Evolutionary conservation across 176 grass and related monocot species (phyloP), one percentile per base, ranked within the genome.

Genomic region (Lolium perenne): DNA sequence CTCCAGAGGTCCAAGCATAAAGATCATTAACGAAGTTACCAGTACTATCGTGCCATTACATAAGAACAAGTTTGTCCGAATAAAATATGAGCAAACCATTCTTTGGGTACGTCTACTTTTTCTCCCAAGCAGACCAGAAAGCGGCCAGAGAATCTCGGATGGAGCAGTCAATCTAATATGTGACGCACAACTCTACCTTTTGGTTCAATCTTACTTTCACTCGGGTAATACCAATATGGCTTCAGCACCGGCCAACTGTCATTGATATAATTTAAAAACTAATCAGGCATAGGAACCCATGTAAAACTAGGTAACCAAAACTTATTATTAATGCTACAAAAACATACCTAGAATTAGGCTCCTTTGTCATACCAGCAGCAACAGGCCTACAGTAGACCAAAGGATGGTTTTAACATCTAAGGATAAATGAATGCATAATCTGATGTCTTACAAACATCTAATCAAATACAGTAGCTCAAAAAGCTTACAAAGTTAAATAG

Each of bases 201-300:
- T 40, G 3, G 3, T 40, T 40, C 38, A 40, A 2, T 40, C 38
- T 40, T 40, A 40, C 5, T 32, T 71, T 45, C 38, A 10, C 21
- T 74, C 41, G 35, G 35, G 20, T 60, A 78, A 60, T 78, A 60
- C 54, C 76, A 78, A 59, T 41, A 15, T 43, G 56, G 35, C 54
- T 78, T 15, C 12, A 5, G 54, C 55, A 78, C 38, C 20, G 35
- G 55, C 35, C 76, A 78, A n/a, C 76, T 59, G 54, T 41, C 20
- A 40, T 59, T 78, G 5, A 43, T 43, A 60, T 40, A 40, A 40
- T 40, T 40, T 40, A 40, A 40, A 40, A 40, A 40, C 38, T 3
- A 40, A 40, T 40, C 38, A 40, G 38, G 38, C 38, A 40, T 40
- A 40, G 5, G 38, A 40, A 40, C 38, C 38, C 38, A 40, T 40